Evolutionary conservation across 352 stramenopile species (phyloP).

Genomic region (Globisporangium acanthophoron): DNA sequence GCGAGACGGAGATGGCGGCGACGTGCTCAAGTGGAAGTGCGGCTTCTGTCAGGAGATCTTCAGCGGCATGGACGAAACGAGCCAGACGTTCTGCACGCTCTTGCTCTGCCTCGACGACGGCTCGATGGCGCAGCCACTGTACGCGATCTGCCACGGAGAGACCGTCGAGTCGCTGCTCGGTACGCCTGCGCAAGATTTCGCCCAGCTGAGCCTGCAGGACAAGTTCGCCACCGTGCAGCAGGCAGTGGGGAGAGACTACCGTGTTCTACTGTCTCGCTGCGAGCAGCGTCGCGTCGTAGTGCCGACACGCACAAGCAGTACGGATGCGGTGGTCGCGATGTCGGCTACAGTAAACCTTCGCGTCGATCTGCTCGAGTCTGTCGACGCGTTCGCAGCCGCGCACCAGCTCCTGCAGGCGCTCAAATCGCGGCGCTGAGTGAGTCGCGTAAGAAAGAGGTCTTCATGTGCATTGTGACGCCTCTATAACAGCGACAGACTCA

Average conservation of each 20-base stretch:
- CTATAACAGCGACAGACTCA: too few relatives aligned
- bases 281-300: slow-evolving; percentile 16
- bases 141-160: slow-evolving; percentile 40
- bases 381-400: slow-evolving; percentile 24
- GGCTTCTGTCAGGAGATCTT: slow-evolving; percentile 11
- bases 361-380: slow-evolving; percentile 28
- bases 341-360: slow-evolving; percentile 16
- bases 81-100: slow-evolving; percentile 46
- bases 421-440: neutral
- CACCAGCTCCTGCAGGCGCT: slow-evolving; percentile 5
- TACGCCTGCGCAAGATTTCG: slow-evolving; percentile 37
- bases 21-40: neutral
- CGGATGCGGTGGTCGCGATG: neutral
- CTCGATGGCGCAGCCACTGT: slow-evolving; percentile 10
- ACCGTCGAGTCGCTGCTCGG: slow-evolving; percentile 34
- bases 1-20: slow-evolving; percentile 16
- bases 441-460: too few relatives aligned
- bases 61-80: slow-evolving; percentile 24
- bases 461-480: too few relatives aligned
- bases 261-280: slow-evolving; percentile 42
- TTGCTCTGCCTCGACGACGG: slow-evolving; percentile 37
- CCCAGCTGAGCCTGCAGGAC: slow-evolving; percentile 32
- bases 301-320: neutral
- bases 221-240: slow-evolving; percentile 29
- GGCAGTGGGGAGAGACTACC: slow-evolving; percentile 25